phyloP scores from a whole-genome alignment of 2,329 filamentous ascomycete genomes.

The Alternaria consortialis region DNA sequence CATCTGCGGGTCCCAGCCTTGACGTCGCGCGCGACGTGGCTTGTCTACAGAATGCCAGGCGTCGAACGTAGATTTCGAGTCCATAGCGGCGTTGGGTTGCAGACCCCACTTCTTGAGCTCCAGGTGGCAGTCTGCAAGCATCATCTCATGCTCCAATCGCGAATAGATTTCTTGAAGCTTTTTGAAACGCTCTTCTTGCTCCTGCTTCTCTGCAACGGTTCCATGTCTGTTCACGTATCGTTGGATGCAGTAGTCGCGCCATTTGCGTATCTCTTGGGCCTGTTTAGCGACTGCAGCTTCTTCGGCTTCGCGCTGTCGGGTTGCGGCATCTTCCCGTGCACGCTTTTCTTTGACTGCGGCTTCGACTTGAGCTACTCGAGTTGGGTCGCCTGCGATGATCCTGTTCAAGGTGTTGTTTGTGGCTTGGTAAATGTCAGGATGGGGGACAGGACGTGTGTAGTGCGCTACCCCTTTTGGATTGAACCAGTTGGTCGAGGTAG shows the following conservation, averaged over 20 bases:
- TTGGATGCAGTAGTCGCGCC: background rate
- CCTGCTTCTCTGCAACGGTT: background rate
- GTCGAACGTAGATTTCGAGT: background rate
- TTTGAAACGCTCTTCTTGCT: background rate
- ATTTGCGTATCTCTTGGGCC: background rate
- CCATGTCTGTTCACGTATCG: background rate
- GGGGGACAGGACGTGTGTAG: background rate
- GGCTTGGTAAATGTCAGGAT: background rate
- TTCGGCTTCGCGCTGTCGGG: background rate
- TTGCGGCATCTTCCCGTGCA: background rate
- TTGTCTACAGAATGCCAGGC: background rate
- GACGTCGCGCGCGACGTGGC: background rate
- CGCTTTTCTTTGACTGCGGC: background rate
- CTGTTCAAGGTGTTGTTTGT: background rate
- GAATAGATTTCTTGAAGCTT: background rate
- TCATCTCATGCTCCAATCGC: background rate
- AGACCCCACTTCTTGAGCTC: background rate
- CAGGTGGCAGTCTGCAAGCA: background rate
- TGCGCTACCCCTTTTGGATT: background rate
- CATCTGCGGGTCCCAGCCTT: no score
- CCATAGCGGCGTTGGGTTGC: background rate
- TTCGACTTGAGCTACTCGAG: background rate
- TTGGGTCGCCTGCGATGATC: background rate
- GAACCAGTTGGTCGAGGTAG: background rate
- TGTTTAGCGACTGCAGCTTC: background rate